Conservation (phyloP, 1,284 basidiomycete genomes). For the Ceratobasidium sp. region DNA sequence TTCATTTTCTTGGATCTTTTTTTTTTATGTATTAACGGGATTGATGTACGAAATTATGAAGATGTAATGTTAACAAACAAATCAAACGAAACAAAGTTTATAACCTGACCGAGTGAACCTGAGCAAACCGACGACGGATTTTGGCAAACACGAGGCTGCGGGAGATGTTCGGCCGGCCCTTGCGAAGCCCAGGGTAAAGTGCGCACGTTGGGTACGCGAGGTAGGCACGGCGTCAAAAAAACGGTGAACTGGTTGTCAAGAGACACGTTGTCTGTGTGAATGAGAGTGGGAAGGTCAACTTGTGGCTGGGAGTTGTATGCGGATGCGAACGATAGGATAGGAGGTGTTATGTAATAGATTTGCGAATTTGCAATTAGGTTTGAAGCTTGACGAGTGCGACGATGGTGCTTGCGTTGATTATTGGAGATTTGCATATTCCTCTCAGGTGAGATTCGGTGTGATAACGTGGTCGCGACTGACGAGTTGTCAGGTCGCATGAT, state of each 20-base stretch:
- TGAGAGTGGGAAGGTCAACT: neutral
- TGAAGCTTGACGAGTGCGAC: conserved; percentile 11
- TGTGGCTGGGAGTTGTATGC: no score
- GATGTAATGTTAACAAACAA: conserved; percentile 22
- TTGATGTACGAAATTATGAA: conserved; percentile 9
- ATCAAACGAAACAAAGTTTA: conserved; percentile 14
- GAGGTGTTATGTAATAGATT: neutral
- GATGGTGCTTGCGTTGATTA: conserved; percentile 91
- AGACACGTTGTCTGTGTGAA: neutral
- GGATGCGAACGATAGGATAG: neutral
- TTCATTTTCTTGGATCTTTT: neutral
- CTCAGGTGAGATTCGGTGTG: conserved; percentile 62
- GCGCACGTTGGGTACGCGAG: neutral
- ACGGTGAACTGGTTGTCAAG: neutral
- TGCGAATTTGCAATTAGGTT: neutral
- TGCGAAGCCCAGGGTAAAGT: neutral
- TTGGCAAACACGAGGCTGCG: neutral
- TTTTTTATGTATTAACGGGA: conserved; percentile 23
- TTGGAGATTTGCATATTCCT: conserved; percentile 95
- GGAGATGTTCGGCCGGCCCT: neutral
- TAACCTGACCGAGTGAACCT: conserved; percentile 6
- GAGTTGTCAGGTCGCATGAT: conserved; percentile 75
- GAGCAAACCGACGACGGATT: no score
- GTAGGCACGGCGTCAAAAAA: neutral
- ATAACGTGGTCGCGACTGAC: neutral